These are phyloP conservation scores for Bromus sterilis DNA, from an alignment of 176 grass and related monocot genomes.

Conservation along the genomic window DNA sequence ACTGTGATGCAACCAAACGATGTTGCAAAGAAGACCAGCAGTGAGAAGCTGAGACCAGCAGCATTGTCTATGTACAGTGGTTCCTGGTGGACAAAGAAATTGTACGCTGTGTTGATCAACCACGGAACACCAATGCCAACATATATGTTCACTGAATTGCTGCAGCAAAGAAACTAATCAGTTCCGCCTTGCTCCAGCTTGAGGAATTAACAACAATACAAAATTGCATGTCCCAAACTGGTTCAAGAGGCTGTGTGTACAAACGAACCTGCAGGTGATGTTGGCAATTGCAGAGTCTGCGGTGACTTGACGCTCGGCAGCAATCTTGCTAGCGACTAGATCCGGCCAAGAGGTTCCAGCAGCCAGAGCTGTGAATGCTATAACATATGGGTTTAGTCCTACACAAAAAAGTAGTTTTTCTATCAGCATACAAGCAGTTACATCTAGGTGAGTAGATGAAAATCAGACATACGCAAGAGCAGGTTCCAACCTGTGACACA, in stretches of 20 bases:
- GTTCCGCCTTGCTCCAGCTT: background rate
- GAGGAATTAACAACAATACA: background rate
- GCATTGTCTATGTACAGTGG: slow-evolving; percentile 76
- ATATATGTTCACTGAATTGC: slow-evolving; percentile 94
- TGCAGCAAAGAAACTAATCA: background rate
- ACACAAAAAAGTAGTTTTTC: background rate
- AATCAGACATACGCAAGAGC: background rate
- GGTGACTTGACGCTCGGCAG: slow-evolving; percentile 84
- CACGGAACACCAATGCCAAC: slow-evolving; percentile 72
- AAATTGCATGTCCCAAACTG: background rate
- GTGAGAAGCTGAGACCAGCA: slow-evolving; percentile 77
- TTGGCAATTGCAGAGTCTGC: slow-evolving; percentile 94
- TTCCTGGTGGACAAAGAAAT: slow-evolving; percentile 57
- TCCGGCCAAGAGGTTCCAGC: slow-evolving; percentile 91
- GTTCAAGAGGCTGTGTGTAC: background rate
- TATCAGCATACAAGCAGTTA: background rate
- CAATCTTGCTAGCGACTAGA: slow-evolving; percentile 94
- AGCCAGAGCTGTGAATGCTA: slow-evolving; percentile 86
- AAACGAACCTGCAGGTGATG: slow-evolving; percentile 81
- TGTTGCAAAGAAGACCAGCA: slow-evolving; percentile 74
- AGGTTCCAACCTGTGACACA: slow-evolving; percentile 70
- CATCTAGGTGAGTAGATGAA: background rate
- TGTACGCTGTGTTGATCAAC: slow-evolving; percentile 79
- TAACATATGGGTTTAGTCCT: slow-evolving; percentile 87
- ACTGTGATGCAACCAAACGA: slow-evolving; percentile 62